Evolutionary conservation across 106 monocot genomes (phyloP).

Genomic region (Acorus gramineus): DNA sequence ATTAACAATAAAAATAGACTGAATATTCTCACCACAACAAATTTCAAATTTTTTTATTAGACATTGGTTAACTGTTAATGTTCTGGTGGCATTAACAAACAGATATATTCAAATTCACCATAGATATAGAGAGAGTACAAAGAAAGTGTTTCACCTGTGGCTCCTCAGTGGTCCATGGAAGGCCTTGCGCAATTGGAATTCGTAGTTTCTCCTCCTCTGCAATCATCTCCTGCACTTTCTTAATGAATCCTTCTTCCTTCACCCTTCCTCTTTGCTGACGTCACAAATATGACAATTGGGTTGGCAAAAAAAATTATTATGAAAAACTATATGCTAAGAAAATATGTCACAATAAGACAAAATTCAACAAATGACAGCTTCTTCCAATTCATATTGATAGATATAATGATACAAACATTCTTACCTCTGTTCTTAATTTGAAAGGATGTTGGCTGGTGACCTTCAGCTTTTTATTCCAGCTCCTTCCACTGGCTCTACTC

Average conservation of each 20-base stretch:
- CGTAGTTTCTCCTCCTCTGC: conserved; percentile 61
- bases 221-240: conserved; percentile 76
- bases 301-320: no score
- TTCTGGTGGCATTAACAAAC: no score
- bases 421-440: conserved; percentile 69
- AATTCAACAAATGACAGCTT: background rate
- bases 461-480: conserved; percentile 49
- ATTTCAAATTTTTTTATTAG: no score
- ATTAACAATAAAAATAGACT: no score
- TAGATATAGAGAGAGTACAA: no score
- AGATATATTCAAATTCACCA: no score
- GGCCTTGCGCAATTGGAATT: conserved; percentile 79
- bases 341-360: background rate
- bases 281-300: background rate
- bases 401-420: no score
- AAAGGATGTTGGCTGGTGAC: conserved; percentile 53
- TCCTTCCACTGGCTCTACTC: conserved; percentile 12
- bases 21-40: no score
- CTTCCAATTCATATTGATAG: no score
- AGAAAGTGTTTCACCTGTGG: conserved; percentile 49
- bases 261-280: conserved; percentile 81
- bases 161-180: conserved; percentile 92
- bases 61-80: no score
- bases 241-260: conserved; percentile 70
- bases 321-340: no score